These are phyloP conservation scores for Rhodotorula babjevae DNA, from an alignment of 768 basidiomycete species.

Conservation along the genomic window DNA sequence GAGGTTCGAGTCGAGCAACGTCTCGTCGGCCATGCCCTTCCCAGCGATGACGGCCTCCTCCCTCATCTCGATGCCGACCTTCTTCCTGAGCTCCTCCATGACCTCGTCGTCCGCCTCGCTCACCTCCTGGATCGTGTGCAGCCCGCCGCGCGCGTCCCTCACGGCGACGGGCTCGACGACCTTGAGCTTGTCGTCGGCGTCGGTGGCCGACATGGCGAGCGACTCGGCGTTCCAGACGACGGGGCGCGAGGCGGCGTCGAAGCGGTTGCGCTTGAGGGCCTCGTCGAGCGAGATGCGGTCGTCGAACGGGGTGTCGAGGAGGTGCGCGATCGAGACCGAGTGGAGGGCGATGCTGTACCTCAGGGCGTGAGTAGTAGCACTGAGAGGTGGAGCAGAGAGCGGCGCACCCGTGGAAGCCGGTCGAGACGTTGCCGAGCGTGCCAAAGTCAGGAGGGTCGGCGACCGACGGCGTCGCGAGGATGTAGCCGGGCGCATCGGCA, in stretches of 20 bases:
- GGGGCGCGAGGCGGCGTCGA: constrained; percentile 57
- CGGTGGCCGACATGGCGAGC: constrained; percentile 16
- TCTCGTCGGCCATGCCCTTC: constrained; percentile 6
- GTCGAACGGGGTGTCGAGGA: constrained; percentile 62
- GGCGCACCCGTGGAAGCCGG: constrained; percentile 38
- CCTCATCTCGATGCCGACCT: constrained; percentile 14
- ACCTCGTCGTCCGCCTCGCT: neutral
- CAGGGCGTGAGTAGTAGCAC: neutral
- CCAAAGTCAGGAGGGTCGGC: constrained; percentile 27
- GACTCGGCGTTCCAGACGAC: constrained; percentile 36
- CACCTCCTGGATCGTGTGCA: constrained; percentile 7
- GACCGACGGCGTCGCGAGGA: constrained; percentile 25
- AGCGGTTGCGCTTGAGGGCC: constrained; percentile 45
- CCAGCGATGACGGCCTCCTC: neutral
- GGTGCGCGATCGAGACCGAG: constrained; percentile 52
- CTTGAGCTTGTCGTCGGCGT: constrained; percentile 11
- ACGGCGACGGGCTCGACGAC: constrained; percentile 9
- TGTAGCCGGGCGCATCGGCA: constrained; percentile 9
- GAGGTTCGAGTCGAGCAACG: constrained; percentile 16
- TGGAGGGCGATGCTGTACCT: constrained; percentile 37
- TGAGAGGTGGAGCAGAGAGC: neutral
- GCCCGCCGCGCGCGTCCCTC: neutral
- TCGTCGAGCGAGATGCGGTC: constrained; percentile 19
- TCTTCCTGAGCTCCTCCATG: constrained; percentile 4
- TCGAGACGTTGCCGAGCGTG: constrained; percentile 27